Evolutionary conservation across 2,329 filamentous ascomycete genomes (phyloP).

Genomic region (Fusarium sp.): DNA sequence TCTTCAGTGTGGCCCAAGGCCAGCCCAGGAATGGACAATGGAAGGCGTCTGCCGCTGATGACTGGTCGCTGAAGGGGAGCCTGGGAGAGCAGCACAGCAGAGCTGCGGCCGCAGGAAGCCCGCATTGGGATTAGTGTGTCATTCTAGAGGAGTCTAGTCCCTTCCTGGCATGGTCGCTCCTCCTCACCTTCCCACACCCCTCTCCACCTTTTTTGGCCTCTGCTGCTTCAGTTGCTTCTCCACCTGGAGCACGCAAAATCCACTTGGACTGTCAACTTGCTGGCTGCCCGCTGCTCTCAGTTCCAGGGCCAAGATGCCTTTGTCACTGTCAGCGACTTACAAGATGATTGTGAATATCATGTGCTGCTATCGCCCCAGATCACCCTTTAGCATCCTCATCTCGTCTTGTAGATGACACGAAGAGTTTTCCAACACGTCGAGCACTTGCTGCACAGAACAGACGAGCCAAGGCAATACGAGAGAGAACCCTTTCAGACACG

Average conservation of each 20-base stretch:
- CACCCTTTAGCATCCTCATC: not conserved
- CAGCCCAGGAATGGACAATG: conserved; percentile 19
- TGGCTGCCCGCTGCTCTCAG: conserved; percentile 14
- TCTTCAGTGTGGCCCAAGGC: conserved; percentile 10
- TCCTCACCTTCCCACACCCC: conserved; percentile 14
- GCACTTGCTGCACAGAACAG: not conserved
- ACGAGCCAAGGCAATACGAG: conserved; percentile 4
- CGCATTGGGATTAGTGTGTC: conserved; percentile 22
- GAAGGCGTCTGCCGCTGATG: conserved; percentile 9
- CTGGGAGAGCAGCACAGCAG: conserved; percentile 31
- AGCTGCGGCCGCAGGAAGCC: conserved; percentile 29
- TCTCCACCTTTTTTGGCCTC: conserved; percentile 18
- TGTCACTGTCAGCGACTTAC: conserved; percentile 14
- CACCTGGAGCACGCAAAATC: conserved; percentile 32
- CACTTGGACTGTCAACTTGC: conserved; percentile 31
- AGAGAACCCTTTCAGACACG: conserved; percentile 4
- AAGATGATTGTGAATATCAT: conserved; percentile 10
- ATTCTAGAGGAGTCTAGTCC: not conserved
- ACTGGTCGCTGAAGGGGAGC: not conserved
- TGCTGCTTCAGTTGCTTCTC: conserved; percentile 31
- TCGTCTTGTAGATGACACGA: not conserved
- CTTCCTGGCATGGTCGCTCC: conserved; percentile 5
- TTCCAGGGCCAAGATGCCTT: conserved; percentile 19
- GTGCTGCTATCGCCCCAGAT: not conserved
- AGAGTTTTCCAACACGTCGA: not conserved